Conservation (phyloP, 2,329 filamentous ascomycete species). For the Tolypocladium amazonense region DNA sequence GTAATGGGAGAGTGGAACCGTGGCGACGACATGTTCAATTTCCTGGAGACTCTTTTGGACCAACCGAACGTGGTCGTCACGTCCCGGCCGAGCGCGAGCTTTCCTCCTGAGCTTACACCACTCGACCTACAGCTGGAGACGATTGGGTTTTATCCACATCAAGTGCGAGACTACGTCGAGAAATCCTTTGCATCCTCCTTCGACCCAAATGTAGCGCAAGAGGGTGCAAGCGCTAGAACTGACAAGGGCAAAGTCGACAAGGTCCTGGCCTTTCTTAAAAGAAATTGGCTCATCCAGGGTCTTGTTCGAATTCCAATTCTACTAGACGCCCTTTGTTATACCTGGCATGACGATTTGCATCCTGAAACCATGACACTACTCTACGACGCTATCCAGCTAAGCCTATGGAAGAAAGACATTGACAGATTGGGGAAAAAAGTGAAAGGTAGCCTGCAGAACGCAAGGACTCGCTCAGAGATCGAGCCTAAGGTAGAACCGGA, state of each 20-base stretch:
- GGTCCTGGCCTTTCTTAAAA: slow-evolving; percentile 21
- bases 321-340: slow-evolving; percentile 31
- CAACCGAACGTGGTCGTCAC: slow-evolving; percentile 27
- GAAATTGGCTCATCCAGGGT: slow-evolving; percentile 18
- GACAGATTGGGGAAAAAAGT: slow-evolving; percentile 13
- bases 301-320: slow-evolving; percentile 32
- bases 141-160: slow-evolving; percentile 24
- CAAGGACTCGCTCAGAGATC: neutral
- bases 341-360: slow-evolving; percentile 15
- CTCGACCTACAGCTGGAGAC: slow-evolving; percentile 27
- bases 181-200: neutral
- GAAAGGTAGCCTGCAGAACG: slow-evolving; percentile 1
- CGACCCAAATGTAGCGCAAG: neutral
- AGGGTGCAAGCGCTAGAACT: neutral
- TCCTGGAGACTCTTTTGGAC: slow-evolving; percentile 19
- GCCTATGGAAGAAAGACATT: slow-evolving; percentile 28
- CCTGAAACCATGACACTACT: slow-evolving; percentile 25
- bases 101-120: neutral
- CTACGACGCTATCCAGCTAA: slow-evolving; percentile 21
- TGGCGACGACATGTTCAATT: slow-evolving; percentile 6
- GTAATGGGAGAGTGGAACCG: slow-evolving; percentile 12
- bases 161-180: slow-evolving; percentile 22
- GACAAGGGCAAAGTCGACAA: slow-evolving; percentile 4
- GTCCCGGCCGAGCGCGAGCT: slow-evolving; percentile 19
- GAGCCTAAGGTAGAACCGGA: slow-evolving; percentile 1